These are phyloP conservation scores for Adansonia madagascariensis DNA, from an alignment of 441 rosid genomes.

Conservation along the genomic window DNA sequence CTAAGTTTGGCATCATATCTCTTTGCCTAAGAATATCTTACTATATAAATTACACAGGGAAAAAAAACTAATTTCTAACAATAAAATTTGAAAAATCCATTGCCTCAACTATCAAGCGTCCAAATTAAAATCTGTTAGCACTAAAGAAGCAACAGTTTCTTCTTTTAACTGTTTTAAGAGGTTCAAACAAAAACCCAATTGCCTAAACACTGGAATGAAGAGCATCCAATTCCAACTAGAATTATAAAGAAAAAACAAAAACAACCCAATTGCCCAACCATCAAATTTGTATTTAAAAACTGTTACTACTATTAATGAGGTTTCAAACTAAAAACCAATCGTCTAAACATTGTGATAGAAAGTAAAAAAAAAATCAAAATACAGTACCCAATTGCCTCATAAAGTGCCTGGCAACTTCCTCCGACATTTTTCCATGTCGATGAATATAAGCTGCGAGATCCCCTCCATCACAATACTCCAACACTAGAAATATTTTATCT, in stretches of 20 bases:
- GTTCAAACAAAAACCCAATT: constrained; percentile 17
- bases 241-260: constrained; percentile 16
- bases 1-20: constrained; percentile 22
- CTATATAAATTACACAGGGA: not conserved
- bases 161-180: constrained; percentile 15
- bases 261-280: constrained; percentile 62
- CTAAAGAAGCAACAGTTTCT: constrained; percentile 15
- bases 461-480: constrained; percentile 91
- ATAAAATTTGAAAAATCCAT: constrained; percentile 12
- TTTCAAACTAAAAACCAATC: not conserved
- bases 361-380: not conserved
- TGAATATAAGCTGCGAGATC: constrained; percentile 74
- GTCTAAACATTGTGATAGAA: constrained; percentile 6
- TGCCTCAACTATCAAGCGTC: constrained; percentile 1
- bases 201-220: not conserved
- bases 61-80: not conserved
- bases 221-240: not conserved
- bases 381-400: constrained; percentile 73
- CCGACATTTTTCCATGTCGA: constrained; percentile 66
- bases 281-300: constrained; percentile 16
- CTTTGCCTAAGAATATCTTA: constrained; percentile 12
- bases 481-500: constrained; percentile 68
- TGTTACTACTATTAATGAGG: constrained; percentile 13
- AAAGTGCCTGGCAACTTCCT: constrained; percentile 73
- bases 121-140: not conserved